Evolutionary conservation across 2,329 filamentous ascomycete species (phyloP).

Genomic region (Botrytis sinoallii): DNA sequence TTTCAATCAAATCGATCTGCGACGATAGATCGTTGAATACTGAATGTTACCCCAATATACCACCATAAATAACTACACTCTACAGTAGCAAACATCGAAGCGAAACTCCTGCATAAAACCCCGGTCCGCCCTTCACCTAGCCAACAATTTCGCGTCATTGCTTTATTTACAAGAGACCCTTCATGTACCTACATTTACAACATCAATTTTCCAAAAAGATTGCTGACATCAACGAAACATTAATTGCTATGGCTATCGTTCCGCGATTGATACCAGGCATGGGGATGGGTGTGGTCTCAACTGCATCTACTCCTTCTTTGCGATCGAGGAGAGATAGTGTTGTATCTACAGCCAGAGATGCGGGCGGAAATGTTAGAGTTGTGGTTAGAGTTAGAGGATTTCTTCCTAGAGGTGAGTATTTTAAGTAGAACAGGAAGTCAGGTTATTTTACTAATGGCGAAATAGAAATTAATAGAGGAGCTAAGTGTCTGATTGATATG

Average conservation of each 20-base stretch:
- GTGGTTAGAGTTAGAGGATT: conserved; percentile 80
- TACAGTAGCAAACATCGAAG: not conserved
- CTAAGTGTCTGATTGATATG: conserved; percentile 88
- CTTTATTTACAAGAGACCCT: conserved; percentile 4
- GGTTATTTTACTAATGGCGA: conserved; percentile 23
- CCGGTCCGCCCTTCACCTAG: conserved; percentile 13
- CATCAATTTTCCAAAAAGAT: conserved; percentile 31
- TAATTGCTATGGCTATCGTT: conserved; percentile 43
- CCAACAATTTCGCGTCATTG: conserved; percentile 13
- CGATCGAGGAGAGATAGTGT: conserved; percentile 68
- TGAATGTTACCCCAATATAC: not conserved
- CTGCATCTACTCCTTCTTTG: conserved; percentile 75
- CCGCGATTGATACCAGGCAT: conserved; percentile 46
- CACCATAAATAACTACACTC: not conserved
- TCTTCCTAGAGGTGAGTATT: conserved; percentile 65
- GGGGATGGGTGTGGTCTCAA: conserved; percentile 49
- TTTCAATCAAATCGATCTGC: not conserved
- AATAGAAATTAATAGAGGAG: conserved; percentile 74
- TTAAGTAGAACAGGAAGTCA: not conserved
- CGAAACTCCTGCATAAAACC: not conserved
- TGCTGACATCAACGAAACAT: conserved; percentile 34
- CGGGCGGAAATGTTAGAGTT: conserved; percentile 75
- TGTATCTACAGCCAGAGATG: conserved; percentile 50
- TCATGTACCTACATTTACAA: conserved; percentile 35
- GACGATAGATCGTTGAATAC: not conserved